Evolutionary conservation across 148 eudicot genomes (phyloP), one percentile per base, ranked within the genome.

Genomic region (Pharnaceum exiguum): DNA sequence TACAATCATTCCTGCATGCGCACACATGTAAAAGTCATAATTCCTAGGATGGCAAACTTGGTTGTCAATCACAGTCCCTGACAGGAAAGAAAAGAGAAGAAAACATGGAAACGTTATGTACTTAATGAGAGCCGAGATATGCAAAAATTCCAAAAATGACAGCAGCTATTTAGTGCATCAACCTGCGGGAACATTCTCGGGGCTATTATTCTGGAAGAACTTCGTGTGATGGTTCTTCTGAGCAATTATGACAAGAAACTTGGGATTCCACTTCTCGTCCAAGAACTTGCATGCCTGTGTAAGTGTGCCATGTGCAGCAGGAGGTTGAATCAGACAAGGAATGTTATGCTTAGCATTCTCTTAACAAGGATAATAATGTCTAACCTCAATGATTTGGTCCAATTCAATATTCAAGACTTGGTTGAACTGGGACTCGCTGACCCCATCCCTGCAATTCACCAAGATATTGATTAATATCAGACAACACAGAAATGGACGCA

Each of bases 1-100:
- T 50, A 93, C 99, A 65, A 88, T 89, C 90, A 86, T 86, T 55
- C 99, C 99, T 1, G 95, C 95, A 36, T 93, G 99, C 0, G 96
- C 96, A 52, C 99, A 93, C 46, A 93, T 37, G 72, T 85, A 93
- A 19, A 93, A 93, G 54, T 93, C 99, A 48, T 88, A 71, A 65
- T 84, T 89, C 44, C 89, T 70, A 0, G 99, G 96, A 64, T 93
- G 99, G 51, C 99, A 89, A 13, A 93, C 77, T 63, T 74, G 83
- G 63, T 76, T 89, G 60, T 93, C 99, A 21, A 93, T 86, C 0
- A 93, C 70, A 1, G 99, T 93, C 24, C 99, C 99, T 93, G 83
- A 13, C 65, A 26, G 45, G 26, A 7, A 43, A 49, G 39, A 39
- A 24, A 56, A 26, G 19, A 21, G 4, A 13, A 53, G 10, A 49